Base-by-base conservation (phyloP, 306 rosid genomes). In the Cicer pinnatifidum region DNA sequence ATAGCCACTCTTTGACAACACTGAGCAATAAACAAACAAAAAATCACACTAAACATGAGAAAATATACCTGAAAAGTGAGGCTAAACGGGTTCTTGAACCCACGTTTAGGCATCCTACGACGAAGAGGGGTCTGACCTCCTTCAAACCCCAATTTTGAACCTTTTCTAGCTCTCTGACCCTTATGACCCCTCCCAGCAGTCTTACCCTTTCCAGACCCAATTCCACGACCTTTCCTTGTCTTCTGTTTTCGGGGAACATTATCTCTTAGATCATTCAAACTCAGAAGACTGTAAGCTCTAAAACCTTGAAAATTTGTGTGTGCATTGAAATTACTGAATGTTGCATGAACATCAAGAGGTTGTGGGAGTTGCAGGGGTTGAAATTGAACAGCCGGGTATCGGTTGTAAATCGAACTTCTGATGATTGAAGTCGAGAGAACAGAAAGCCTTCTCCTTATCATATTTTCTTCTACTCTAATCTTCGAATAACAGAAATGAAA, bases 131-230 rank as follows among this genome's bases (percentile, higher is more conserved):
- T 93, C 82, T 93, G 97, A 48, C 98, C 98, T 53, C 98, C 98
- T 85, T 93, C 97, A 45, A 93, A 89, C 39, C 98, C 98, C 13
- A 93, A 80, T 75, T 89, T 93, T 0, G 59, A 12, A 61, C 97
- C 98, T 7, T 86, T 81, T 84, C 98, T 85, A 6, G 98, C 98
- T 77, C 85, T 85, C 86, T 93, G 98, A 44, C 98, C 98, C 78
- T 93, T 93, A 80, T 93, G 98, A 58, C 97, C 98, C 67, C 88
- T 85, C n/a, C 98, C 97, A n/a, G 97, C 97, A 11, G 98, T 93
- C 87, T 93, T 93, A 0, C 98, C 98, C 80, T 93, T 93, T 52
- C 98, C 97, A 17, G 98, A 91, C 75, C 97, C 98, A 73, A 93
- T 93, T 69, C 98, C 98, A 15, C 98, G 94, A 6, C 98, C 98